phyloP scores from a whole-genome alignment of 1,284 basidiomycete species.

The Microbotryum scabiosae region DNA sequence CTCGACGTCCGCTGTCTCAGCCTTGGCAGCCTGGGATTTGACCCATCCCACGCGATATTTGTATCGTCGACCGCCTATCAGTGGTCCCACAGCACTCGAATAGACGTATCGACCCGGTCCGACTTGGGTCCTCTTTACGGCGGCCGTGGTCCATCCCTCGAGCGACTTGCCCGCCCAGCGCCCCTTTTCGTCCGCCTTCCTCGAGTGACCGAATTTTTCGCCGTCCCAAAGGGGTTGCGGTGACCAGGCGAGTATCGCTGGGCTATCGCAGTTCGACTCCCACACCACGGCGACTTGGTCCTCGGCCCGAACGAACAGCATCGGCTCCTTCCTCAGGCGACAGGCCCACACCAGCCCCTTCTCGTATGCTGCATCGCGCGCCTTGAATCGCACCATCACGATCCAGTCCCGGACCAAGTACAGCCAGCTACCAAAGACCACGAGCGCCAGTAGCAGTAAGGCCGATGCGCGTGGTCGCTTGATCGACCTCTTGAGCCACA shows the following conservation, averaged over 20 bases:
- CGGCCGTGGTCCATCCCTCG: neutral
- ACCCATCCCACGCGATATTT: neutral
- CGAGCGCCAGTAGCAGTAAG: too few relatives aligned
- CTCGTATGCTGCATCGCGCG: slow-evolving; percentile 19
- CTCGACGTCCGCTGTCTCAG: neutral
- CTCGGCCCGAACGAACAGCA: slow-evolving; percentile 29
- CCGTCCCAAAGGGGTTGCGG: too few relatives aligned
- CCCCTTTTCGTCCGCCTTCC: neutral
- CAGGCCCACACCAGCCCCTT: slow-evolving; percentile 19
- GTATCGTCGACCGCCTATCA: neutral
- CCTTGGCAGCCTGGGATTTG: neutral
- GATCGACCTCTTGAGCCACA: too few relatives aligned
- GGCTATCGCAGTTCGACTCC: slow-evolving; percentile 26
- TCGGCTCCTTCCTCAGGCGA: slow-evolving; percentile 30
- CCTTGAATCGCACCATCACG: slow-evolving; percentile 28
- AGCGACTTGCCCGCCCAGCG: neutral
- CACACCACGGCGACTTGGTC: slow-evolving; percentile 28
- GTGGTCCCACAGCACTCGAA: slow-evolving; percentile 7
- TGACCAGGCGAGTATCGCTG: too few relatives aligned
- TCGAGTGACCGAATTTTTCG: slow-evolving; percentile 4
- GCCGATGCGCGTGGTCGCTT: too few relatives aligned
- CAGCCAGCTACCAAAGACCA: neutral
- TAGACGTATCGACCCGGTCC: slow-evolving; percentile 18
- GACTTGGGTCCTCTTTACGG: neutral
- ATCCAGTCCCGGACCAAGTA: slow-evolving; percentile 2